Conservation (phyloP, 768 basidiomycete genomes). For the Hygrophoropsis aurantiaca region DNA sequence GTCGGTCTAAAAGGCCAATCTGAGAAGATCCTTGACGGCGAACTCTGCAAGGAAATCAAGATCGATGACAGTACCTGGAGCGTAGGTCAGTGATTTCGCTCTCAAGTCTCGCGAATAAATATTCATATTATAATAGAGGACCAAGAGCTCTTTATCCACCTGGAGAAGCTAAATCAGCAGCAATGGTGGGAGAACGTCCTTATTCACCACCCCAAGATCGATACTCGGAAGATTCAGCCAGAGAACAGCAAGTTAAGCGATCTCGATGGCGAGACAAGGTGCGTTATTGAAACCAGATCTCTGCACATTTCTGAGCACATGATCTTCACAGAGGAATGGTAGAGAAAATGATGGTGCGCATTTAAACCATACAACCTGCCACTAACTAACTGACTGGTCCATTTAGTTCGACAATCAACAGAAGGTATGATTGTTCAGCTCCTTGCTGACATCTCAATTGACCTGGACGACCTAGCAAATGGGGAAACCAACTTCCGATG, state of each 20-base stretch:
- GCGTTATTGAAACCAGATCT: constrained; percentile 10
- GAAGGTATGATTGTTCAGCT: constrained; percentile 28
- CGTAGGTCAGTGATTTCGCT: constrained; percentile 57
- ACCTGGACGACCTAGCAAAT: constrained; percentile 61
- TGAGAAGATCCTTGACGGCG: constrained; percentile 84
- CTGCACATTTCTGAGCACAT: constrained; percentile 1
- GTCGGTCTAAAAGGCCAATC: constrained; percentile 78
- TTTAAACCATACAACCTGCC: background rate
- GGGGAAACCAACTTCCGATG: constrained; percentile 94
- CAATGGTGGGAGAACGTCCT: constrained; percentile 99
- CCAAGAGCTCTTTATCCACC: constrained; percentile 70
- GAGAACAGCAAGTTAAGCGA: constrained; percentile 95
- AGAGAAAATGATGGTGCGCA: constrained; percentile 99
- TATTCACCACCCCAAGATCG: constrained; percentile 93
- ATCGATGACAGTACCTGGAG: constrained; percentile 98
- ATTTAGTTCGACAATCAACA: constrained; percentile 44
- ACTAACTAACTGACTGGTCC: constrained; percentile 3
- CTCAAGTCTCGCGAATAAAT: background rate
- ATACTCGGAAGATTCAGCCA: constrained; percentile 94
- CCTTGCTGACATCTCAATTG: constrained; percentile 4
- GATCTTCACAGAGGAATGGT: constrained; percentile 77
- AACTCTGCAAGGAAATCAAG: constrained; percentile 91
- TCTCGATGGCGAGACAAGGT: constrained; percentile 94
- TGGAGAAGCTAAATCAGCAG: constrained; percentile 85
- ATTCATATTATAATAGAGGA: constrained; percentile 55